Conservation (phyloP, 2,329 filamentous ascomycete genomes). For the Fusarium citri region DNA sequence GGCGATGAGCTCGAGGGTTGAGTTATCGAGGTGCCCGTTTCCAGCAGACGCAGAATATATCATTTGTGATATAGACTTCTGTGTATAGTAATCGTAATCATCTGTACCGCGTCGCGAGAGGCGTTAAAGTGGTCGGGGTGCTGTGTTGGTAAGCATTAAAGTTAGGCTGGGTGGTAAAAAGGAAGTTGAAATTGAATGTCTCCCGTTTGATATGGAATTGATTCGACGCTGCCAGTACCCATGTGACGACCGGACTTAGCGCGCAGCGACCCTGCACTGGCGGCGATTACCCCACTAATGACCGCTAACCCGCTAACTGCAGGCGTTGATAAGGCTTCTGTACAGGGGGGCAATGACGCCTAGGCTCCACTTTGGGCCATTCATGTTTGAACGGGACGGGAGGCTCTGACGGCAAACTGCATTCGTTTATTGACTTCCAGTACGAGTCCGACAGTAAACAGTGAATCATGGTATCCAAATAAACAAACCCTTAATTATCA, state of each 20-base stretch:
- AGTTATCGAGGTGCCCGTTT: constrained; percentile 16
- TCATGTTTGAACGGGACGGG: neutral
- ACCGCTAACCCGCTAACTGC: constrained; percentile 14
- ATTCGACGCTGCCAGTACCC: constrained; percentile 30
- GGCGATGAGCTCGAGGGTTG: constrained; percentile 25
- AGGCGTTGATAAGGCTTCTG: constrained; percentile 16
- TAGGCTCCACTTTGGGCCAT: constrained; percentile 11
- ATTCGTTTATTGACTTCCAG: constrained; percentile 12
- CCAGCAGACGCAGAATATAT: constrained; percentile 7
- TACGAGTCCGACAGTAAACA: neutral
- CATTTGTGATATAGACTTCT: constrained; percentile 1
- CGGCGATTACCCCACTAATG: constrained; percentile 32
- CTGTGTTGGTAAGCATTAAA: constrained; percentile 12
- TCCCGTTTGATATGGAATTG: constrained; percentile 11
- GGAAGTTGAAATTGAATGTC: constrained; percentile 22
- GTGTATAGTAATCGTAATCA: constrained; percentile 6
- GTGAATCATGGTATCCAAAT: neutral
- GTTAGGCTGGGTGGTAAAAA: constrained; percentile 1
- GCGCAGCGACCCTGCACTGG: constrained; percentile 31
- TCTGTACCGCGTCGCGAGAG: constrained; percentile 3
- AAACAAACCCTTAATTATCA: constrained; percentile 36
- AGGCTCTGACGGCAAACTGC: neutral
- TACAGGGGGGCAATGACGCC: constrained; percentile 12
- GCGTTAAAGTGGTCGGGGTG: neutral
- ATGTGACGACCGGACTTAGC: constrained; percentile 36